A percentile compares a stretch with the other conserved stretches of the same genome.
phyloP scores from a whole-genome alignment of 768 basidiomycete genomes.

The Pisolithus sp. region DNA sequence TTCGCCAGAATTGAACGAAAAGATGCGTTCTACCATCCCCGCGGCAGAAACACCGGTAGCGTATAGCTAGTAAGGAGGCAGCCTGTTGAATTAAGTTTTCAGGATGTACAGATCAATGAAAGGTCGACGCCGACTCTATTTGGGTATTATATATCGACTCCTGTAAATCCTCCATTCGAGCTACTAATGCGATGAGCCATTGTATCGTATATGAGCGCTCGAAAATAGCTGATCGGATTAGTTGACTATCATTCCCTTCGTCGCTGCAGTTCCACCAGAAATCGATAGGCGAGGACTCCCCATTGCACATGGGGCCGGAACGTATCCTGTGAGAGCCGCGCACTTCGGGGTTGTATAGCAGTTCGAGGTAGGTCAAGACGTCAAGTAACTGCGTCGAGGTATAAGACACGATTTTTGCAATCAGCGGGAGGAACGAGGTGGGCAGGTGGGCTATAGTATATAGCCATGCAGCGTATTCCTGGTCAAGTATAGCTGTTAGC shows the following conservation, averaged over 20 bases:
- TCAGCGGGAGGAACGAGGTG: constrained; percentile 47
- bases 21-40: constrained; percentile 48
- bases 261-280: neutral
- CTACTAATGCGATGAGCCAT: constrained; percentile 69
- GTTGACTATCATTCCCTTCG: constrained; percentile 13
- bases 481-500: neutral
- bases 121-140: neutral
- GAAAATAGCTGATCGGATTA: constrained; percentile 51
- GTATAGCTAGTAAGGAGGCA: constrained; percentile 55
- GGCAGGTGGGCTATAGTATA: constrained; percentile 35
- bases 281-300: neutral
- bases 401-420: constrained; percentile 35
- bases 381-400: constrained; percentile 34
- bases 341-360: constrained; percentile 56
- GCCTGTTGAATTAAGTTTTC: constrained; percentile 46
- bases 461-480: neutral
- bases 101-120: neutral
- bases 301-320: neutral
- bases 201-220: constrained; percentile 63
- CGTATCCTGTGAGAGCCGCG: constrained; percentile 47
- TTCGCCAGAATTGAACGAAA: constrained; percentile 34
- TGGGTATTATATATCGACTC: neutral
- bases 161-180: constrained; percentile 23
- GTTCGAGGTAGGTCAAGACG: constrained; percentile 43
- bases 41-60: constrained; percentile 59